These are phyloP conservation scores for Boletus bicolor DNA, from an alignment of 768 basidiomycete species.

Conservation along the genomic window DNA sequence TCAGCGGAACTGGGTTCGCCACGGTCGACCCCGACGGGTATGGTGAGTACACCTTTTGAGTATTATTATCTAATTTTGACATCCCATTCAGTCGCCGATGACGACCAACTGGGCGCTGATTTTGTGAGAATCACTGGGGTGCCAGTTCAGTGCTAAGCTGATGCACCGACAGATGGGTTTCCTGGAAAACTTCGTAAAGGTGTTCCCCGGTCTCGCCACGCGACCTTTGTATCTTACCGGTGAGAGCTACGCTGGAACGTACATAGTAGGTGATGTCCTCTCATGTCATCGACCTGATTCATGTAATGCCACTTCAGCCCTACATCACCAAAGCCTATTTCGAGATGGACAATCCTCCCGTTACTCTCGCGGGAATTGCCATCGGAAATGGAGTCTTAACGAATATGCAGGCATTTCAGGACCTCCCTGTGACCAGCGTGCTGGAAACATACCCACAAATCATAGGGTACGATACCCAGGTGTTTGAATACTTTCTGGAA, in stretches of 20 bases:
- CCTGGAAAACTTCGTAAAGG: constrained; percentile 64
- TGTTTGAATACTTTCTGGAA: constrained; percentile 47
- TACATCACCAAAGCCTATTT: constrained; percentile 75
- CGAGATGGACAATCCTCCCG: constrained; percentile 55
- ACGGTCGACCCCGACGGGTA: constrained; percentile 59
- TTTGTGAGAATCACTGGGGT: background rate
- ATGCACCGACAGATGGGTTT: constrained; percentile 55
- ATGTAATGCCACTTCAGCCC: constrained; percentile 44
- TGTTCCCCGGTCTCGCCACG: constrained; percentile 29
- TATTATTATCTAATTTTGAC: background rate
- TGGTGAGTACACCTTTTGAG: constrained; percentile 34
- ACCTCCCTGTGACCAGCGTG: constrained; percentile 55
- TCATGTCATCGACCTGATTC: background rate
- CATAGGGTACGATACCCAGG: constrained; percentile 63
- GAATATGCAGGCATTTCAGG: constrained; percentile 37
- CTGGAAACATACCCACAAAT: constrained; percentile 75
- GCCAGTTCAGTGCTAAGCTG: background rate
- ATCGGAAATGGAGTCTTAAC: constrained; percentile 55
- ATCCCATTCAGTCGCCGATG: constrained; percentile 9
- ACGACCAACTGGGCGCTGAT: too few relatives aligned
- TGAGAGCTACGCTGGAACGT: constrained; percentile 71
- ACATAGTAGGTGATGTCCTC: constrained; percentile 51
- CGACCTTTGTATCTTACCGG: constrained; percentile 70
- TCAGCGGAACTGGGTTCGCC: constrained; percentile 56
- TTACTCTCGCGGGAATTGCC: constrained; percentile 59